Base-by-base conservation (phyloP, 2,329 filamentous ascomycete species). In the Ophiostoma tasmaniense region DNA sequence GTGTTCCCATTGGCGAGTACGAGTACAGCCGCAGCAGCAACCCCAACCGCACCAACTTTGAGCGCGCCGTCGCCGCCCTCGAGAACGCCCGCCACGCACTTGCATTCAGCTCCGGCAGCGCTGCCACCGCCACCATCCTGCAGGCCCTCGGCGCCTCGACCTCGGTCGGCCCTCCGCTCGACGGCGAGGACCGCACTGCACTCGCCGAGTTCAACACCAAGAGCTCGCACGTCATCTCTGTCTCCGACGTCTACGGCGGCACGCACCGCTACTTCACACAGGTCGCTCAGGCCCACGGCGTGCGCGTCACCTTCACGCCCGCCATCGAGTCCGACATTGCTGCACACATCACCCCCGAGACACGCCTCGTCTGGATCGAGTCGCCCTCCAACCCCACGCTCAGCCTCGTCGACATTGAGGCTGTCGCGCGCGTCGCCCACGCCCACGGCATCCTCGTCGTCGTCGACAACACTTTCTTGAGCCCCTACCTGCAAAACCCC, bases 211-310 rank as follows among this genome's bases (percentile, higher is more conserved):
- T 33, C 50, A 33, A 39, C 6, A 25, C 64, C n/a, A 35, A 22
- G 6, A 93, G 93, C 72, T 95, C 92, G 65, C 95, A 99, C 81
- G 92, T 99, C 75, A 89, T 99, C 75, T 97, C 93, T 71, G 92
- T 99, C 65, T 96, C 93, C 64, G 95, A 99, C 79, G 93, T 99
- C 75, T 99, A 99, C 79, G 95, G 95, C 74, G 95, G 95, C 74
- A 99, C 95, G 59, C 95, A 99, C 82, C 87, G 95, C 76, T 99
- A 99, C 84, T 99, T 99, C 84, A 99, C 95, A 73, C 93, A 97
- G 81, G 95, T 98, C 66, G 95, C 95, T 69, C 89, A 92, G 75
- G 93, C 95, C 33, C 95, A 99, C 79, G 92, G 94, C 75, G 92
- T 99, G 68, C 88, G 90, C 74, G 95, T 98, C 71, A 96, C 94